Conservation (phyloP, 179 eudicot genomes). For the Actinidia chinensis region DNA sequence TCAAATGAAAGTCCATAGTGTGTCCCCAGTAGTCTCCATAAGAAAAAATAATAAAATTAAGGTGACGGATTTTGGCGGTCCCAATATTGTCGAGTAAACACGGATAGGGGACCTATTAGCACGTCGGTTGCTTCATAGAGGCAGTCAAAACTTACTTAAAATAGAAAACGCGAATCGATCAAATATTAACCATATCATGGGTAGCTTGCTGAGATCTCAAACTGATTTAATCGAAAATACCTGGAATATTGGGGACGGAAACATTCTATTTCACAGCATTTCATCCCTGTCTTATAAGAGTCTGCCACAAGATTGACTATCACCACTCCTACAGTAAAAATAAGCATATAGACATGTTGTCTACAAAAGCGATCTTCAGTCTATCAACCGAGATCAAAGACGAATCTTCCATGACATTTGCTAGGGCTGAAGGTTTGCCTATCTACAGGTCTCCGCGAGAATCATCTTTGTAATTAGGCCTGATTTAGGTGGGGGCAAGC, state of each 20-base stretch:
- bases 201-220: not conserved
- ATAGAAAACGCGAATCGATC: not conserved
- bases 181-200: not conserved
- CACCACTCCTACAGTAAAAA: constrained; percentile 91
- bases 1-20: too few relatives aligned
- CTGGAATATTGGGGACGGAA: constrained; percentile 88
- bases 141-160: too few relatives aligned
- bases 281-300: constrained; percentile 76
- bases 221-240: constrained; percentile 32
- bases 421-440: constrained; percentile 82
- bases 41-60: too few relatives aligned
- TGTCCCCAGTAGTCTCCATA: too few relatives aligned
- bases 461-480: constrained; percentile 61
- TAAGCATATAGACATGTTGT: constrained; percentile 88
- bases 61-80: too few relatives aligned
- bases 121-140: too few relatives aligned
- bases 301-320: constrained; percentile 81
- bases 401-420: constrained; percentile 92
- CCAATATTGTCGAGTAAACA: too few relatives aligned
- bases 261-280: constrained; percentile 74
- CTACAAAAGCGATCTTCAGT: constrained; percentile 87
- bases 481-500: constrained; percentile 58
- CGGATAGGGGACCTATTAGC: too few relatives aligned
- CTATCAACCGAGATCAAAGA: constrained; percentile 74
- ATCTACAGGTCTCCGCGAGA: constrained; percentile 59